Evolutionary conservation across 352 stramenopile species (phyloP), one percentile per base, ranked within the genome.

Genomic region (Phytophthora idaei): DNA sequence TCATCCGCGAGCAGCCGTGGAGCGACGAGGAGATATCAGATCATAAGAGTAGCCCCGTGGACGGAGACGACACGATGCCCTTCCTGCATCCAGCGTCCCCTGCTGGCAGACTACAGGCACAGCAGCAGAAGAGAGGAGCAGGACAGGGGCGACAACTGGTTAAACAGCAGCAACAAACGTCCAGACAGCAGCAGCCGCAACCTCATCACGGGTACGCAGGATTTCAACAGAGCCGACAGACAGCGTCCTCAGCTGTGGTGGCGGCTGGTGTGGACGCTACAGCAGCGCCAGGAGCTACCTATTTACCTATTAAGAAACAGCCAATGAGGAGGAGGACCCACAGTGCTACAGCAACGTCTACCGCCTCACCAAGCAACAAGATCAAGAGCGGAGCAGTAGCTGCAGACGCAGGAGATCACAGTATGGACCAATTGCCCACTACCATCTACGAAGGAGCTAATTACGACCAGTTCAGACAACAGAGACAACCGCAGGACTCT

Each of bases 241-340:
- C 50, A 45, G 31, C 64, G 44, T 61, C 64, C 36, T 64, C 62
- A 31, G 54, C 52, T 54, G 67, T 65, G 1, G 54, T 50, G 15
- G 61, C 63, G 8, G 69, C 58, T 28, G 56, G 45, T 8, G 56
- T 53, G 3, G 56, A 71, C 10, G 39, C 46, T 28, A 50, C 39
- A 27, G 58, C 61, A 39, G 48, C 61, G 25, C 50, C 64, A 5
- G 64, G 58, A 27, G 61, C 74, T 6, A 66, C 67, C 14, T 90
- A 83, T 67, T 72, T 89, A 50, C 77, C 81, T 57, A 77, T 78
- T 60, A 76, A 78, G 56, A 89, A 93, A 64, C 87, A 93, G 52
- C 87, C 87, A 8, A 94, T 94, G 87, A 73, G 87, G 17, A 72
- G 87, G 36, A 68, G 87, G 32, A 85, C 87, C 1, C 85, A 94